Evolutionary conservation across 1,139 yeast genomes (phyloP), one percentile per base, ranked within the genome.

Genomic region (Torulaspora pretoriensis): DNA sequence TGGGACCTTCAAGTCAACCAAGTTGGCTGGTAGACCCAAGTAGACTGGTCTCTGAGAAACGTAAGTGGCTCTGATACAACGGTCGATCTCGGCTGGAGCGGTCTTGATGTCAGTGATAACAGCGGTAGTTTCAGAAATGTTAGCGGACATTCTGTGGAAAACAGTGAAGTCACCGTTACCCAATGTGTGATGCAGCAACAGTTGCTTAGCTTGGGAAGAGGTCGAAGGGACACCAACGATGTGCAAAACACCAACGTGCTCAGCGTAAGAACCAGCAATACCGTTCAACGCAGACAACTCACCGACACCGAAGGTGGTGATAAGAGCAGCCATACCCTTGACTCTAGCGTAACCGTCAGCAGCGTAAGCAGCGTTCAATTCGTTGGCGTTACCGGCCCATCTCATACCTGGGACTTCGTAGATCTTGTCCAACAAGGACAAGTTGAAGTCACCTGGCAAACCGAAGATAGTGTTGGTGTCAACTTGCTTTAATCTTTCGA

Each of bases 131-230:
- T 75, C 78, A 54, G 84, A 74, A 60, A 86, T 81, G 65, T 80
- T 74, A 53, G 78, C 74, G 40, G 87, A 81, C 87, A 85, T 85
- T 63, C 77, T 72, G 68, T 75, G 77, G 74, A 84, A 86, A 40
- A 81, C 92, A 40, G 83, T 80, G 69, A 83, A 86, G 68, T 83
- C 90, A 53, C 92, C 90, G 68, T 86, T 83, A 60, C 95, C 95
- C 60, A 83, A 72, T 42, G 90, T 83, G 68, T 83, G 90, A 59
- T 75, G 80, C 56, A 74, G 67, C 54, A 75, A 58, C 61, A 78
- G 65, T 57, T 77, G 78, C 65, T 82, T 77, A 52, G 83, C 74
- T 64, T 81, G 88, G 19, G 94, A 75, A 12, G 81, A 73, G 54
- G 59, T 68, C 31, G 83, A 74, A 40, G 85, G 78, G 26, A 86